These are phyloP conservation scores for Coniosporium tulheliwenetii DNA, from an alignment of 2,329 filamentous ascomycete species.

Conservation along the genomic window DNA sequence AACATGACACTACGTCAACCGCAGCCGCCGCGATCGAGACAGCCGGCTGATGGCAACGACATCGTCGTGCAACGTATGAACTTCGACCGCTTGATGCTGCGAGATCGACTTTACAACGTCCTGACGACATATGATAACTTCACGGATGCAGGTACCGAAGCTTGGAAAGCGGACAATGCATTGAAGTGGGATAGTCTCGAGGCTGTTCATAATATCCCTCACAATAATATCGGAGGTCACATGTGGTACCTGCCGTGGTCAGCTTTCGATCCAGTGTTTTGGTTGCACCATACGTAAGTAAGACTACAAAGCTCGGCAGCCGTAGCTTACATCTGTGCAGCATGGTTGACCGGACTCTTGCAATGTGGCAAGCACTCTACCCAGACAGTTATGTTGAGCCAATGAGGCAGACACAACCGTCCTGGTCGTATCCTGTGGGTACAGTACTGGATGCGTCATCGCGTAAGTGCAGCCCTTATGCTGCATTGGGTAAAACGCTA, in stretches of 20 bases:
- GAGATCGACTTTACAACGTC: constrained; percentile 48
- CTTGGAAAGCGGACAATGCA: constrained; percentile 33
- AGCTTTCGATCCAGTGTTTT: constrained; percentile 67
- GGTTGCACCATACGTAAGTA: constrained; percentile 48
- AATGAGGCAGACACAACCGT: constrained; percentile 31
- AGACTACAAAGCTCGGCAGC: background rate
- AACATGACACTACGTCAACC: too few relatives aligned
- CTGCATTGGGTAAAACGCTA: constrained; percentile 11
- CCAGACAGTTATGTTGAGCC: constrained; percentile 50
- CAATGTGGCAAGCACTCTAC: constrained; percentile 64
- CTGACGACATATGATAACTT: constrained; percentile 54
- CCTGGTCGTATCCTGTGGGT: constrained; percentile 43
- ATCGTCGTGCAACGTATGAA: constrained; percentile 37
- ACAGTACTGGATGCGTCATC: constrained; percentile 27
- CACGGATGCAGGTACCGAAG: constrained; percentile 53
- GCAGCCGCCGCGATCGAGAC: constrained; percentile 12
- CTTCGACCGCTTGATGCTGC: constrained; percentile 36
- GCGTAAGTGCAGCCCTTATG: constrained; percentile 19
- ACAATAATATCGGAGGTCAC: constrained; percentile 42
- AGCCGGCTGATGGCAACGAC: constrained; percentile 39
- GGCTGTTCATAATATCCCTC: constrained; percentile 30
- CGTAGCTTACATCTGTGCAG: background rate
- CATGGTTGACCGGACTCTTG: constrained; percentile 52
- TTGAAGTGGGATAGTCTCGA: constrained; percentile 42
- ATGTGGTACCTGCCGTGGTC: constrained; percentile 34